These are phyloP conservation scores for Trichoderma sp. DNA, from an alignment of 2,329 filamentous ascomycete species.

Conservation along the genomic window DNA sequence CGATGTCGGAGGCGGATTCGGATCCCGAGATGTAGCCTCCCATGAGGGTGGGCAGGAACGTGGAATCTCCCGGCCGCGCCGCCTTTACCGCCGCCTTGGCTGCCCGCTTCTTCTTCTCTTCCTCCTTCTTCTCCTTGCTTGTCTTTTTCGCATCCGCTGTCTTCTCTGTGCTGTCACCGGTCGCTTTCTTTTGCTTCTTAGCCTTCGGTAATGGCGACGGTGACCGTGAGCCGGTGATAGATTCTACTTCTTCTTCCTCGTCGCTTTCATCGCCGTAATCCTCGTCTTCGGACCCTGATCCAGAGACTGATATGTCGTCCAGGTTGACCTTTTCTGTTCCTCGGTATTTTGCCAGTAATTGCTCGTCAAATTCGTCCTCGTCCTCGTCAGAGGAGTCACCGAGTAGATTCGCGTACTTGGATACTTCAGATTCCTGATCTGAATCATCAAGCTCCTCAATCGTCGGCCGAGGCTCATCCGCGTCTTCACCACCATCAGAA, in stretches of 20 bases:
- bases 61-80: constrained; percentile 47
- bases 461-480: constrained; percentile 34
- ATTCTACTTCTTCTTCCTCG: constrained; percentile 33
- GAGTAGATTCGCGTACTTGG: constrained; percentile 51
- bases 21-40: constrained; percentile 79
- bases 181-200: constrained; percentile 42
- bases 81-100: constrained; percentile 31
- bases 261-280: constrained; percentile 35
- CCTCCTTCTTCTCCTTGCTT: constrained; percentile 31
- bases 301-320: constrained; percentile 46
- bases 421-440: constrained; percentile 41
- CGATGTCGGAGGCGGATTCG: constrained; percentile 69
- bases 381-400: constrained; percentile 50
- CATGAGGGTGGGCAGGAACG: constrained; percentile 75
- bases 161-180: constrained; percentile 25
- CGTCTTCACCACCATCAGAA: background rate
- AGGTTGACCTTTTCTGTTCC: constrained; percentile 44
- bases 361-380: constrained; percentile 44
- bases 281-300: constrained; percentile 37
- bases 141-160: constrained; percentile 26
- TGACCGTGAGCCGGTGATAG: constrained; percentile 35
- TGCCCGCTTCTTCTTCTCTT: constrained; percentile 29
- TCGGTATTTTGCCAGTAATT: constrained; percentile 38
- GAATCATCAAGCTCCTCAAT: constrained; percentile 35
- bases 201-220: constrained; percentile 38